Evolutionary conservation across 495 filamentous ascomycete species (phyloP).

Genomic region (Aeminium ludgeri): DNA sequence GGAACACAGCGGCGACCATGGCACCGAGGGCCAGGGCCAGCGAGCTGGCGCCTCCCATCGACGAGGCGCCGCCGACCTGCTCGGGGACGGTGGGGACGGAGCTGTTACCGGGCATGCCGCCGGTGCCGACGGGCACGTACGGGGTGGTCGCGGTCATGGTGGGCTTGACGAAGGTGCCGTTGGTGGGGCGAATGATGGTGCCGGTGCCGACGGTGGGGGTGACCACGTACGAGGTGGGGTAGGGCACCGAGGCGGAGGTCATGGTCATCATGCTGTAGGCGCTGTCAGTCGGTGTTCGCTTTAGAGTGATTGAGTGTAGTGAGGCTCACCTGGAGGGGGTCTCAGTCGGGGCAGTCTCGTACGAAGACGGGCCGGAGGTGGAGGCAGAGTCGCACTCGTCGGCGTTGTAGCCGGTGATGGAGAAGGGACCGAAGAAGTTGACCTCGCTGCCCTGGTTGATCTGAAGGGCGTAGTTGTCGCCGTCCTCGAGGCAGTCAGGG

Average conservation of each 20-base stretch:
- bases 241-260: not conserved
- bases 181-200: constrained; percentile 11
- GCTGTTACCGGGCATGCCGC: too few species aligned
- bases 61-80: constrained; percentile 1
- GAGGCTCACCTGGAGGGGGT: not conserved
- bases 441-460: constrained; percentile 20
- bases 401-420: constrained; percentile 16
- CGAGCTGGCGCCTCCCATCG: constrained; percentile 13
- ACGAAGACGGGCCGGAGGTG: not conserved
- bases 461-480: constrained; percentile 21
- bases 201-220: constrained; percentile 8
- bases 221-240: too few species aligned
- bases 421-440: constrained; percentile 25
- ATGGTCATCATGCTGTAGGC: constrained; percentile 6
- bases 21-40: constrained; percentile 23
- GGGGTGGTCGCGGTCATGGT: constrained; percentile 15
- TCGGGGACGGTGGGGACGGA: too few species aligned
- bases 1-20: constrained; percentile 21
- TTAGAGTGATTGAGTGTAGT: too few species aligned
- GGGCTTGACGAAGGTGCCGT: not conserved
- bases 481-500: constrained; percentile 15
- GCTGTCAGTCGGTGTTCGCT: constrained; percentile 4
- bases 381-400: constrained; percentile 3
- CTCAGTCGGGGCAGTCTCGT: constrained; percentile 1
- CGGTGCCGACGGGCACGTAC: not conserved